Evolutionary conservation across 495 filamentous ascomycete species (phyloP).

Genomic region (Penicillium tannophilum): DNA sequence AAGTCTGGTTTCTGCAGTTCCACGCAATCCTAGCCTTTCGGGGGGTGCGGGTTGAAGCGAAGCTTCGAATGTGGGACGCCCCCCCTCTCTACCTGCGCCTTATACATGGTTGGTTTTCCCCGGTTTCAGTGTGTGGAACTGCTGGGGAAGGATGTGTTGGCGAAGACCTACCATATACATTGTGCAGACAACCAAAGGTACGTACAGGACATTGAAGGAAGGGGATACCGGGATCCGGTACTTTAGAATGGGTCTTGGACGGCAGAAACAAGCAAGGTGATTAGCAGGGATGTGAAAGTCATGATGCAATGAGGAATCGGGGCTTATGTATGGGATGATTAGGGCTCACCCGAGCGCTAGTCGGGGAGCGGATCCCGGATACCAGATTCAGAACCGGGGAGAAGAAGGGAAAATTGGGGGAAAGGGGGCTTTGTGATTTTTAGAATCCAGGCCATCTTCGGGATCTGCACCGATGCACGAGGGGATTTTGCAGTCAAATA

Average conservation of each 20-base stretch:
- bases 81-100: not conserved
- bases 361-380: not conserved
- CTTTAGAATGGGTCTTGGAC: not conserved
- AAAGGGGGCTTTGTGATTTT: not conserved
- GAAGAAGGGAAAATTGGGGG: not conserved
- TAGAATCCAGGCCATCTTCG: not conserved
- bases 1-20: slow-evolving; percentile 5
- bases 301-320: slow-evolving; percentile 2
- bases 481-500: not conserved
- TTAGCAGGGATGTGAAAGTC: not conserved
- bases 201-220: too few relatives aligned
- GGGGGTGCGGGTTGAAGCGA: slow-evolving; percentile 8
- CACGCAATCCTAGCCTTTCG: slow-evolving; percentile 21
- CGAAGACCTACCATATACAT: too few relatives aligned
- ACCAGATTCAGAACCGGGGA: not conserved
- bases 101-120: not conserved
- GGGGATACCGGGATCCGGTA: not conserved
- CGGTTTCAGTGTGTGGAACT: not conserved
- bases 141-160: not conserved
- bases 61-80: slow-evolving; percentile 12
- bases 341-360: not conserved
- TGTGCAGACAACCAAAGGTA: too few relatives aligned
- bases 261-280: not conserved
- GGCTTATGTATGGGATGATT: not conserved
- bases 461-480: slow-evolving; percentile 6